Conservation (phyloP, 1,284 basidiomycete species). For the Pseudozyma hubeiensis region DNA sequence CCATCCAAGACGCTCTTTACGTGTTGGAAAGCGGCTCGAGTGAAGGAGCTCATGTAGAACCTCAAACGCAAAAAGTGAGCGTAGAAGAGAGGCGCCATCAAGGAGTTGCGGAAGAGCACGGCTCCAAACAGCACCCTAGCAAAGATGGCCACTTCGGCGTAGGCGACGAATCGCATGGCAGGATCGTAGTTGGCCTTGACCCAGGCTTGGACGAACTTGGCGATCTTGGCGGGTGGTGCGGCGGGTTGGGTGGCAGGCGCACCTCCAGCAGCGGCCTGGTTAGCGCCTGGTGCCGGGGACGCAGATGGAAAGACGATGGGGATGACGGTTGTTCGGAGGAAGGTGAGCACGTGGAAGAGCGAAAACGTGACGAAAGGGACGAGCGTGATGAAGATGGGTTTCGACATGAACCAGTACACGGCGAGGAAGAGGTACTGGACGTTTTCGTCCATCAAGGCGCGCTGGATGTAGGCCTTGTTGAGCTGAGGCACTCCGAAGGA, state of each 20-base stretch:
- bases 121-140: constrained; percentile 66
- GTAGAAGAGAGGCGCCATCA: constrained; percentile 65
- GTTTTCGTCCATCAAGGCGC: constrained; percentile 68
- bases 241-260: constrained; percentile 37
- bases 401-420: constrained; percentile 68
- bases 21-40: constrained; percentile 65
- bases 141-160: constrained; percentile 67
- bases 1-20: constrained; percentile 60
- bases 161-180: constrained; percentile 69
- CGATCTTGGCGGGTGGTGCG: constrained; percentile 52
- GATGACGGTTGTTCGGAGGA: constrained; percentile 60
- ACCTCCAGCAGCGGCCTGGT: constrained; percentile 27
- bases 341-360: constrained; percentile 68
- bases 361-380: constrained; percentile 68
- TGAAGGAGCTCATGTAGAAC: constrained; percentile 68
- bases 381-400: constrained; percentile 68
- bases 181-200: constrained; percentile 69
- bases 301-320: constrained; percentile 55
- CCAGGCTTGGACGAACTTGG: constrained; percentile 66
- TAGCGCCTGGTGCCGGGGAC: constrained; percentile 31
- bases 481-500: constrained; percentile 66
- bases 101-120: constrained; percentile 63
- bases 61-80: constrained; percentile 66
- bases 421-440: constrained; percentile 68
- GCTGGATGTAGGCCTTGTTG: constrained; percentile 66